A percentile compares a stretch with the other conserved stretches of the same genome.
These are phyloP conservation scores for Forsythia suspensa DNA, from an alignment of 257 asterid species.

Conservation along the genomic window DNA sequence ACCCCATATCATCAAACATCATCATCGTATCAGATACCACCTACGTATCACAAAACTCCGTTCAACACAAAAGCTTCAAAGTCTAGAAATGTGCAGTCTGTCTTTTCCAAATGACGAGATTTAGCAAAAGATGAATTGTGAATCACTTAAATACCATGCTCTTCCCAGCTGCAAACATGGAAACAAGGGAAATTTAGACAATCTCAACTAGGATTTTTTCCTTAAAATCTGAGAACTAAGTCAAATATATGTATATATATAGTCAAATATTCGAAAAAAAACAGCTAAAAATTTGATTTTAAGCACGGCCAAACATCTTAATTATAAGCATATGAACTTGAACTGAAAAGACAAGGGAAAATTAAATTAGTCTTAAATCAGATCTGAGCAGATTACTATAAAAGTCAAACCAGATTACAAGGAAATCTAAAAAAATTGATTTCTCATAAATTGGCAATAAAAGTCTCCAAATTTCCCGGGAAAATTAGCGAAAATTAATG, in stretches of 20 bases:
- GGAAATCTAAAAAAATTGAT: conserved; percentile 16
- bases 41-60: neutral
- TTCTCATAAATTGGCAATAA: conserved; percentile 11
- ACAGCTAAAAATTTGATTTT: conserved; percentile 4
- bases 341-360: no score
- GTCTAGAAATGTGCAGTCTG: neutral
- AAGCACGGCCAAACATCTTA: neutral
- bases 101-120: neutral
- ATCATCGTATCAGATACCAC: conserved; percentile 30
- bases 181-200: neutral
- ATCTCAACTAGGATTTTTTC: conserved; percentile 4
- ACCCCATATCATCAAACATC: conserved; percentile 58
- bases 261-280: no score
- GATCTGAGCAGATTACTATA: conserved; percentile 28
- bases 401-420: neutral
- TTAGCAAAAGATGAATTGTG: neutral
- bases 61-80: conserved; percentile 3
- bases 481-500: neutral
- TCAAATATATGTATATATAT: neutral
- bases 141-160: neutral
- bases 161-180: conserved; percentile 23
- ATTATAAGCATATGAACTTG: no score
- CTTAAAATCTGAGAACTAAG: neutral
- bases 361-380: neutral
- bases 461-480: conserved; percentile 21